Base-by-base conservation (phyloP, 2,329 filamentous ascomycete species). In the Cercospora brassicicola region DNA sequence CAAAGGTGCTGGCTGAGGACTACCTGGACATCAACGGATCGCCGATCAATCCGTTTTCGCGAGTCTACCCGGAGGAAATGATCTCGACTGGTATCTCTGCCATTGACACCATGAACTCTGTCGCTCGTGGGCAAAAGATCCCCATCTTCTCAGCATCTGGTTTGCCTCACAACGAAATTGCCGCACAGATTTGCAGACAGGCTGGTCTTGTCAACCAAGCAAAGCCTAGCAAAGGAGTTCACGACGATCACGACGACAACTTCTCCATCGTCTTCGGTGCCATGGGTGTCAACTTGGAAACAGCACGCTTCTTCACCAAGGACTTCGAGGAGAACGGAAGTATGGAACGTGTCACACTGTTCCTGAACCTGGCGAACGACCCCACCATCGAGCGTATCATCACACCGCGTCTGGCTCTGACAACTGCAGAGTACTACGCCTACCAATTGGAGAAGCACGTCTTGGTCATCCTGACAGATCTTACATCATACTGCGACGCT, bases 401-500 rank as follows among this genome's bases (percentile, higher is more conserved):
- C 80, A 99, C 95, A 64, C 95, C 95, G 80, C 95, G 95, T 88
- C 91, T 99, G 70, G 95, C 95, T 64, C 88, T 99, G 73, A 99
- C 95, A 60, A 99, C 96, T 28, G 95, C 95, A 82, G 95, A 99
- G 83, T 99, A 99, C 88, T 99, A 98, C 82, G 95, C 95, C 79
- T 99, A 99, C 85, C 95, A 99, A 83, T 89, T 99, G 74, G 95
- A 99, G 88, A 99, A 99, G 89, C 95, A 99, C 88, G 95, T 99
- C 70, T 84, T 99, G 73, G 95, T 99, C 78, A 99, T 99, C 82
- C 89, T 99, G 79, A 99, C 96, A 64, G 95, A 99, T 87, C 84
- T 99, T 75, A 95, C 95, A 1, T 93, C 95, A 60, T 99, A 99
- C 87, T 99, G 96, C 81, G 95, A 99, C 82, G 96, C 95, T 73